phyloP scores from a whole-genome alignment of 108 stramenopile genomes.

The Discostella pseudostelligera region DNA sequence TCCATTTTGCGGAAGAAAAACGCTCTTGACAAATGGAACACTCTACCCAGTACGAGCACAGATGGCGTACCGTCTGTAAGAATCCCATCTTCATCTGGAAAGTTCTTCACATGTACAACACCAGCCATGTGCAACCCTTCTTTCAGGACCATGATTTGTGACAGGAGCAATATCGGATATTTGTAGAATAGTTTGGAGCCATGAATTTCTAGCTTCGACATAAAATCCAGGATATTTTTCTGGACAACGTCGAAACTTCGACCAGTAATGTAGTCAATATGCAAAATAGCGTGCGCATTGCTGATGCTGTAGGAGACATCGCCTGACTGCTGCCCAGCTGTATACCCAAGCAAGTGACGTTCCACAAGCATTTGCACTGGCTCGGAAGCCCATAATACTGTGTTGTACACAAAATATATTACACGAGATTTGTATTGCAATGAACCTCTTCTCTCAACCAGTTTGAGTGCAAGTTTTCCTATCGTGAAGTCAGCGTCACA shows the following conservation, averaged over 20 bases:
- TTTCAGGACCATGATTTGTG: background rate
- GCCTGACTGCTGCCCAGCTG: slow-evolving; percentile 11
- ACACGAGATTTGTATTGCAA: background rate
- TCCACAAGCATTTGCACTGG: slow-evolving; percentile 17
- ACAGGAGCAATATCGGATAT: too few relatives aligned
- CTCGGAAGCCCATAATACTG: slow-evolving; percentile 10
- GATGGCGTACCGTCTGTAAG: background rate
- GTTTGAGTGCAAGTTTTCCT: slow-evolving; percentile 7
- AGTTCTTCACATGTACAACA: background rate
- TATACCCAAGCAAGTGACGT: slow-evolving; percentile 4
- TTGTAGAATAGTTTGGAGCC: too few relatives aligned
- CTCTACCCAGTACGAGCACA: background rate
- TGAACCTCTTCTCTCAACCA: slow-evolving; percentile 3
- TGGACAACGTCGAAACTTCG: slow-evolving; percentile 1
- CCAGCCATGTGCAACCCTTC: background rate
- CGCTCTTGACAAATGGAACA: background rate
- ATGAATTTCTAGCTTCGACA: too few relatives aligned
- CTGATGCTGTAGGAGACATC: slow-evolving; percentile 9
- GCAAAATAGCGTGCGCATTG: background rate
- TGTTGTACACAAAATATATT: background rate
- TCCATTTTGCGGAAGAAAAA: slow-evolving; percentile 11
- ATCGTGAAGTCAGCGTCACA: background rate
- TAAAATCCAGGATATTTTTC: too few relatives aligned
- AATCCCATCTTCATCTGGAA: background rate
- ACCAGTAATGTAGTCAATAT: slow-evolving; percentile 18